Conservation (phyloP, 768 basidiomycete genomes). For the Leucocoprinus sp. region DNA sequence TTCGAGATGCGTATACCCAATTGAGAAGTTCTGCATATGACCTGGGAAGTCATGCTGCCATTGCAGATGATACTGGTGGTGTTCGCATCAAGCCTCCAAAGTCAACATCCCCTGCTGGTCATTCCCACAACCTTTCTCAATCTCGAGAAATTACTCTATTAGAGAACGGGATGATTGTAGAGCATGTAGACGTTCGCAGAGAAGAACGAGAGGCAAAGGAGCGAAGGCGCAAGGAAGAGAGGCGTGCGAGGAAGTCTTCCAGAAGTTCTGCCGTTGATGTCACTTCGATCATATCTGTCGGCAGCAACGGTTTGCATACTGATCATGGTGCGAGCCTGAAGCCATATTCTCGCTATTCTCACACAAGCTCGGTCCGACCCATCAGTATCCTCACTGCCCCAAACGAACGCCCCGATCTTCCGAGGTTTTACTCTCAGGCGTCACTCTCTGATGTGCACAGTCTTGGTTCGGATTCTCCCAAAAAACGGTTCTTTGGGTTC, state of each 20-base stretch:
- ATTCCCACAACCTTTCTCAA: slow-evolving; percentile 37
- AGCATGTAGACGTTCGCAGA: slow-evolving; percentile 74
- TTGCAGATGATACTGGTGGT: slow-evolving; percentile 51
- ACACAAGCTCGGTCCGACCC: slow-evolving; percentile 43
- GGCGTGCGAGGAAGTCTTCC: slow-evolving; percentile 66
- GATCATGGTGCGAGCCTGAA: slow-evolving; percentile 45
- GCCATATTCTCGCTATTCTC: slow-evolving; percentile 56
- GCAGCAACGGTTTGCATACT: slow-evolving; percentile 44
- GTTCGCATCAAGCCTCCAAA: slow-evolving; percentile 65
- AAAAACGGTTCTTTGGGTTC: slow-evolving; percentile 73
- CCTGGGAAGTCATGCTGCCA: slow-evolving; percentile 36
- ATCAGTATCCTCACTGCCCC: slow-evolving; percentile 55
- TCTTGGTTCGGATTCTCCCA: slow-evolving; percentile 55
- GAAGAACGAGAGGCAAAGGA: slow-evolving; percentile 74
- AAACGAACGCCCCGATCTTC: slow-evolving; percentile 51
- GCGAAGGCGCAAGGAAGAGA: slow-evolving; percentile 61
- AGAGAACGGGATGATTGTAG: slow-evolving; percentile 85
- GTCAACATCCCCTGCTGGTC: slow-evolving; percentile 19
- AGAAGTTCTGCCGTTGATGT: slow-evolving; percentile 65
- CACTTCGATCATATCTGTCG: slow-evolving; percentile 62
- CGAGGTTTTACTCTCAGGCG: slow-evolving; percentile 65
- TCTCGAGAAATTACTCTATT: slow-evolving; percentile 73
- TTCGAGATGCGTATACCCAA: slow-evolving; percentile 76
- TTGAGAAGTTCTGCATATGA: slow-evolving; percentile 76
- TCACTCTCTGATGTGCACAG: slow-evolving; percentile 80